Conservation (phyloP, 345 rosid genomes). For the Arabidopsis arenosa region DNA sequence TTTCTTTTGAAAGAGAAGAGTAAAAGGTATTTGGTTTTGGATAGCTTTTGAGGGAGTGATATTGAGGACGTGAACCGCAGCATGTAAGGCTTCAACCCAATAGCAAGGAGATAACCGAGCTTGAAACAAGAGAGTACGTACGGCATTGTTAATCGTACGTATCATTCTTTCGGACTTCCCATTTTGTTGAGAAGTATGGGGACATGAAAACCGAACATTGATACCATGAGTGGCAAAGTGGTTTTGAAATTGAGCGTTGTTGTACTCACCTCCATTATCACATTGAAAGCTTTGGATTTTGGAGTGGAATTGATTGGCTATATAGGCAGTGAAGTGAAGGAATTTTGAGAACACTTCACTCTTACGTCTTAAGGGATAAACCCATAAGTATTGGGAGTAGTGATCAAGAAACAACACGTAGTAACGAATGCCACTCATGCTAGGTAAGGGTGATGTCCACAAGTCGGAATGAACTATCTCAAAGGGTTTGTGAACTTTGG, state of each 20-base stretch:
- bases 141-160: neutral
- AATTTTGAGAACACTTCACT: neutral
- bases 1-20: neutral
- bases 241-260: neutral
- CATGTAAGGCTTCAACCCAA: neutral
- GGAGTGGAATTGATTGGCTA: neutral
- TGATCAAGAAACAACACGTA: neutral
- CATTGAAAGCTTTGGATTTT: neutral
- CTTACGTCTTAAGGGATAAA: neutral
- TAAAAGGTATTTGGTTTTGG: neutral
- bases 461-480: neutral
- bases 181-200: neutral
- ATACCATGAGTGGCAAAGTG: neutral
- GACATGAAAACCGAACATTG: neutral
- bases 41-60: neutral
- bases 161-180: neutral
- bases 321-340: fast-evolving
- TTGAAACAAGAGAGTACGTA: neutral
- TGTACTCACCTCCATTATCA: neutral
- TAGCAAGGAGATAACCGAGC: neutral
- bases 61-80: neutral
- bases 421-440: neutral
- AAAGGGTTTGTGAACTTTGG: neutral
- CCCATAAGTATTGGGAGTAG: neutral
- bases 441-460: neutral